phyloP scores from a whole-genome alignment of 2,329 filamentous ascomycete species.

The Leptosphaerulina australis region DNA sequence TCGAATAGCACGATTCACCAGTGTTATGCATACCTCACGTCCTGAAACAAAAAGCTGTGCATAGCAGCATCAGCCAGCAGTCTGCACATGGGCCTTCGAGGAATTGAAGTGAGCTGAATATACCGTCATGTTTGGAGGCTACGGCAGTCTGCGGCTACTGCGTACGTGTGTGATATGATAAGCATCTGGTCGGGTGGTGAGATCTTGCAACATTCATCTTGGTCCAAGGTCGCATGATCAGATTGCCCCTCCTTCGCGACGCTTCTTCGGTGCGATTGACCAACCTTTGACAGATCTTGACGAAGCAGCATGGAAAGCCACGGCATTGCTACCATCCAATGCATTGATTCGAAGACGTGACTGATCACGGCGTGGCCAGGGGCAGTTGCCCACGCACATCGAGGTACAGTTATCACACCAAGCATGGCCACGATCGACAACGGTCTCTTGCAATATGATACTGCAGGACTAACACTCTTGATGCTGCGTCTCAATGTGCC shows the following conservation, averaged over 20 bases:
- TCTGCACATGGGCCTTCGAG: slow-evolving; percentile 6
- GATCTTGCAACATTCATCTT: slow-evolving; percentile 16
- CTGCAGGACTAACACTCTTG: slow-evolving; percentile 1
- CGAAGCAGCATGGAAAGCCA: slow-evolving; percentile 26
- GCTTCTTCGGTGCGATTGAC: slow-evolving; percentile 22
- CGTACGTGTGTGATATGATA: slow-evolving; percentile 23
- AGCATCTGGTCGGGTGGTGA: slow-evolving; percentile 21
- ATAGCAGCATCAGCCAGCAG: slow-evolving; percentile 24
- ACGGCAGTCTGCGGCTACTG: slow-evolving; percentile 15
- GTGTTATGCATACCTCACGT: slow-evolving; percentile 38
- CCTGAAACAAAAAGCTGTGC: slow-evolving; percentile 40
- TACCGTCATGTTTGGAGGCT: slow-evolving; percentile 1
- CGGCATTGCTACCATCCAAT: slow-evolving; percentile 18
- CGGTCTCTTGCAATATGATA: slow-evolving; percentile 1
- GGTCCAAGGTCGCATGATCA: slow-evolving; percentile 37
- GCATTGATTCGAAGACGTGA: slow-evolving; percentile 16
- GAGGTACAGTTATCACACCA: slow-evolving; percentile 20
- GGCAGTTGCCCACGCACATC: slow-evolving; percentile 9
- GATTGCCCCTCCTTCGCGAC: slow-evolving; percentile 30
- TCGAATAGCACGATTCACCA: slow-evolving; percentile 39
- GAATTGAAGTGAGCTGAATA: slow-evolving; percentile 11
- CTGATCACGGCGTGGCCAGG: slow-evolving; percentile 14
- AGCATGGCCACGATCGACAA: slow-evolving; percentile 12
- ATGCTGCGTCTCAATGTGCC: slow-evolving; percentile 12
- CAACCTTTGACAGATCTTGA: slow-evolving; percentile 30